Evolutionary conservation across 164 flowering plant species (phyloP), one percentile per base, ranked within the genome.

Genomic region (Nymphaea thermarum): DNA sequence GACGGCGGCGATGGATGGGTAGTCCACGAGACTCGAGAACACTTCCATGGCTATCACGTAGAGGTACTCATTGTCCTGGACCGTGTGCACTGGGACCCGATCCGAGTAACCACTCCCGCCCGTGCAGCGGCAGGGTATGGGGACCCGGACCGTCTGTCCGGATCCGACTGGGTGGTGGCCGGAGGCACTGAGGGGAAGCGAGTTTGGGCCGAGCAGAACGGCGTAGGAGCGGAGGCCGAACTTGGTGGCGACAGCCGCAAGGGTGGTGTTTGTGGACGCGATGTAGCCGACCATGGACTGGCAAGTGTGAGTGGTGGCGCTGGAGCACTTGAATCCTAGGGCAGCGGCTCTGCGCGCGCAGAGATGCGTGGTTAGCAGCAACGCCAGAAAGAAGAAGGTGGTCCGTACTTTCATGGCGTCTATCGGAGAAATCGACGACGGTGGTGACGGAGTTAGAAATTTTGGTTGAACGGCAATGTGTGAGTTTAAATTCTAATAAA

Each of bases 111-210:
- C 91, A 59, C 77, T 76, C 36, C 82, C 84, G 75, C 83, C 77
- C 57, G n/a, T 3, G 84, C 95, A 89, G 53, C 10, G 3, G 77
- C 95, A 89, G 10, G 81, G 77, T 80, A 89, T 77, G 64, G 90
- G 91, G 70, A 89, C 71, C 14, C 41, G 71, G 84, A 85, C 44
- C 43, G 70, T 67, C 69, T 77, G 71, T 0, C 60, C 25, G 8
- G 77, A 70, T 44, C 65, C 0, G 4, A 83, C 42, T 11, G 63
- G n/a, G 43, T 1, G 16, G 77, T 25, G 66, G 4, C 75, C 42
- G 2, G 77, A 4, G 66, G 87, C 79, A 63, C 77, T 44, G 71
- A 44, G 68, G 0, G 86, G 77, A 62, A 80, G 65, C 76, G 71
- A 70, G 83, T 89, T 89, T 57, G 80, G 90, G 25, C 81, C 91